Evolutionary conservation across 2,329 filamentous ascomycete genomes (phyloP).

Genomic region (Pochonia chlamydosporia): DNA sequence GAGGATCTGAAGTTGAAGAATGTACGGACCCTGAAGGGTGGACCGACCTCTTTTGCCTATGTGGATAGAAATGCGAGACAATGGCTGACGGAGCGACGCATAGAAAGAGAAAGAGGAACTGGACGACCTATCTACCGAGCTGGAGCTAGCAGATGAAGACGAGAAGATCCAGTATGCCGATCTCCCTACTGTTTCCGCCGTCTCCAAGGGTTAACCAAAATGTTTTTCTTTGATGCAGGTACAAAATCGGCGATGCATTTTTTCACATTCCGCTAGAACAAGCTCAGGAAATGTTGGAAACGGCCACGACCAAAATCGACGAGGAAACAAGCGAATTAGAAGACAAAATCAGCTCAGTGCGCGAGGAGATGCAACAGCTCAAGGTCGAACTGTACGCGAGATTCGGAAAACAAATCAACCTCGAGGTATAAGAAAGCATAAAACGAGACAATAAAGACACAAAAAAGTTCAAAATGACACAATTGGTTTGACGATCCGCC

Average conservation of each 20-base stretch:
- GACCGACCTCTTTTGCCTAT: neutral
- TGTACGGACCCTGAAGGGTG: constrained; percentile 41
- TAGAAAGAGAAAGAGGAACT: constrained; percentile 99
- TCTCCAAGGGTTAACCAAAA: neutral
- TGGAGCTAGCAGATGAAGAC: constrained; percentile 94
- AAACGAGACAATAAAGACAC: neutral
- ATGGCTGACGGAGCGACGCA: constrained; percentile 8
- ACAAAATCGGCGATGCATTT: constrained; percentile 96
- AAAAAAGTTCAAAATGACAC: neutral
- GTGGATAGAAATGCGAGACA: neutral
- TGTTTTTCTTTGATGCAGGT: constrained; percentile 49
- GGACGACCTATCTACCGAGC: constrained; percentile 83
- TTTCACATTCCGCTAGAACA: constrained; percentile 78
- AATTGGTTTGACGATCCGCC: neutral
- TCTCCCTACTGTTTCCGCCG: constrained; percentile 24
- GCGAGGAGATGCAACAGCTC: constrained; percentile 81
- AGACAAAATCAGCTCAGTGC: constrained; percentile 66
- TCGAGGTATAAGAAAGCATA: constrained; percentile 48
- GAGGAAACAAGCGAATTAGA: constrained; percentile 70
- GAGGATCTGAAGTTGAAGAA: constrained; percentile 76
- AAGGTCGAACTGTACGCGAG: constrained; percentile 92
- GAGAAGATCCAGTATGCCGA: constrained; percentile 72
- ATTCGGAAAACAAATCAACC: constrained; percentile 94
- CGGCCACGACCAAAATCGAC: constrained; percentile 68
- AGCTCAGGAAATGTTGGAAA: constrained; percentile 77